Conservation (phyloP, 208 protist genomes). For the Leishmania tarentolae region DNA sequence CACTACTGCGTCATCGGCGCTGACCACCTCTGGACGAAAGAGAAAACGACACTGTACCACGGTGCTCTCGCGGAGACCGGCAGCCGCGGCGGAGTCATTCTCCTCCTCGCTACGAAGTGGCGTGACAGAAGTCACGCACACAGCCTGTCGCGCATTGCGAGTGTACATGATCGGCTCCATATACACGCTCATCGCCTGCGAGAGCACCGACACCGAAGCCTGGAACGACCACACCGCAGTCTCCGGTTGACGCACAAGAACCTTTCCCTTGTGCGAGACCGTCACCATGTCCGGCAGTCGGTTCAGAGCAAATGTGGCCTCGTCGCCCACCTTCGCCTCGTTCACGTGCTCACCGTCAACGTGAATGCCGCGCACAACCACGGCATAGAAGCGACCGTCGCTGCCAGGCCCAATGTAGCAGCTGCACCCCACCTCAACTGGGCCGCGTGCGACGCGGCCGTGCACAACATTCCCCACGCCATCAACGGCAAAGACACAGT, state of each 20-base stretch:
- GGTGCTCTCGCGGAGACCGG: slow-evolving; percentile 5
- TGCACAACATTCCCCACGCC: slow-evolving; percentile 94
- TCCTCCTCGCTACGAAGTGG: neutral
- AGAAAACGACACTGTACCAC: slow-evolving; percentile 56
- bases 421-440: slow-evolving; percentile 77
- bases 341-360: slow-evolving; percentile 92
- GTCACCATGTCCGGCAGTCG: slow-evolving; percentile 63
- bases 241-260: slow-evolving; percentile 41
- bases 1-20: slow-evolving; percentile 52
- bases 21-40: slow-evolving; percentile 80
- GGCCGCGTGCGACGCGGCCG: slow-evolving; percentile 89
- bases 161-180: slow-evolving; percentile 82
- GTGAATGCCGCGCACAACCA: slow-evolving; percentile 91
- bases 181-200: slow-evolving; percentile 52
- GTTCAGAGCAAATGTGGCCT: slow-evolving; percentile 92
- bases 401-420: slow-evolving; percentile 94
- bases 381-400: slow-evolving; percentile 82
- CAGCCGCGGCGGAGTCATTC: neutral
- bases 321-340: slow-evolving; percentile 79
- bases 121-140: slow-evolving; percentile 36
- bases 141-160: slow-evolving; percentile 77
- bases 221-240: slow-evolving; percentile 35
- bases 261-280: slow-evolving; percentile 70
- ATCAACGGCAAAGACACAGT: slow-evolving; percentile 70
- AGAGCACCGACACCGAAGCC: slow-evolving; percentile 53